These are phyloP conservation scores for Paspalum notatum DNA, from an alignment of 176 grass and related monocot genomes.

Conservation along the genomic window DNA sequence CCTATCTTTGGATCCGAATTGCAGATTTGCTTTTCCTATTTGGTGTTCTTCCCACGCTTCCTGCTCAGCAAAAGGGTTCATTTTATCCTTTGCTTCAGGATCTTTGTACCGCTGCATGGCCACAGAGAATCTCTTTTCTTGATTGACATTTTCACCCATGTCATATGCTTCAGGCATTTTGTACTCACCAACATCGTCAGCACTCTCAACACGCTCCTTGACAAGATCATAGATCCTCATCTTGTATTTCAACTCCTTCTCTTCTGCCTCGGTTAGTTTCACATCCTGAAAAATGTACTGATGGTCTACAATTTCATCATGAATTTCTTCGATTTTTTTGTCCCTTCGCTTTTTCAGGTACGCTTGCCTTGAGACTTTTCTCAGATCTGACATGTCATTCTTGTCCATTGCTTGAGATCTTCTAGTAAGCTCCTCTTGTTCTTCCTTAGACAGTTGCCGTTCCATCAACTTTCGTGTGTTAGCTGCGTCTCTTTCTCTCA, in stretches of 20 bases:
- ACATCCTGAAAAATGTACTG: constrained; percentile 88
- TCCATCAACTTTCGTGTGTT: constrained; percentile 87
- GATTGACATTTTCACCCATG: constrained; percentile 79
- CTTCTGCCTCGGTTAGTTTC: constrained; percentile 79
- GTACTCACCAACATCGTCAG: constrained; percentile 74
- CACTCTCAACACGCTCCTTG: constrained; percentile 67
- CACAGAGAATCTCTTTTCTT: constrained; percentile 96
- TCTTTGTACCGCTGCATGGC: constrained; percentile 81
- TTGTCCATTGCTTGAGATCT: constrained; percentile 81
- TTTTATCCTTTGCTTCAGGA: constrained; percentile 80
- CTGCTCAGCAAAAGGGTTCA: constrained; percentile 99
- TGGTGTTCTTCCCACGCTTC: constrained; percentile 99
- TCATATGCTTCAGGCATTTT: constrained; percentile 99
- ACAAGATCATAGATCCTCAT: constrained; percentile 76
- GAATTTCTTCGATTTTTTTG: constrained; percentile 90
- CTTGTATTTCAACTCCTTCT: constrained; percentile 83
- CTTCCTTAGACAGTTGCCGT: constrained; percentile 77
- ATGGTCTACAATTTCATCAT: constrained; percentile 91
- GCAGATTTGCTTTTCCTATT: constrained; percentile 81
- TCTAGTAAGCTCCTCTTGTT: constrained; percentile 79
- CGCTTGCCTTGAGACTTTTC: constrained; percentile 85
- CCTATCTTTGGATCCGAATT: constrained; percentile 84
- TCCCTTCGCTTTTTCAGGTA: constrained; percentile 89
- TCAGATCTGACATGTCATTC: constrained; percentile 72
- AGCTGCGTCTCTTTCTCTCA: constrained; percentile 83